Base-by-base conservation (phyloP, 2,329 filamentous ascomycete species). In the Cryoendolithus antarcticus region DNA sequence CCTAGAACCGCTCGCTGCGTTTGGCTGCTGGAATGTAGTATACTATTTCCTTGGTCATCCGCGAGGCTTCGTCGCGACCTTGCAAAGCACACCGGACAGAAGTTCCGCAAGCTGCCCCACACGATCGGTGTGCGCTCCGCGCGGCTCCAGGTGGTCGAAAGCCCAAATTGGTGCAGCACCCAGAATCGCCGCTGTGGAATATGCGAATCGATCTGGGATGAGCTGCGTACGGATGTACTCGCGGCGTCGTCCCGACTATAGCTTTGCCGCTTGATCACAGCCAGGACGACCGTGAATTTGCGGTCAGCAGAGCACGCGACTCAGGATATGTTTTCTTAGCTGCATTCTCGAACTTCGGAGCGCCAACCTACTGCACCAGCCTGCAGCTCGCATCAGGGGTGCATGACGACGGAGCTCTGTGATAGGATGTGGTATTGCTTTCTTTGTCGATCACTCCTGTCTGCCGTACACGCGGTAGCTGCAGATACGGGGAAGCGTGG, bases 301-400 rank as follows among this genome's bases (percentile, higher is more conserved):
- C 31, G 11, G 31, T 15, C 11, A 15, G 11, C n/a, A 32, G 32
- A 24, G 19, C n/a, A 35, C 33, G 15, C 15, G 32, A 34, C 33
- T 35, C 15, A 11, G 15, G 11, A 8, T 9, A 32, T 11, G 33
- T 24, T 3, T 35, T 13, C 33, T 24, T 35, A 35, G 33, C 33
- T 11, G 10, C 13, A 9, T 40, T 40, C 38, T 37, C 29, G 38
- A 40, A 37, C 33, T 40, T 37, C 38, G 38, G 38, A 21, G 29
- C 10, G 38, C 29, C 19, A 40, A 9, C 6, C 6, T 28, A 19
- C 34, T 15, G 11, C 11, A 15, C 15, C 31, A 4, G 15, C n/a
- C n/a, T 3, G 31, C 31, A 8, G 7, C 7, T 9, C 31, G 15
- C 15, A 19, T 19, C 15, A 19, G 15, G 15, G 11, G 31, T 11